phyloP scores from a whole-genome alignment of 805 yeast genomes.

The Torulaspora delbrueckii region DNA sequence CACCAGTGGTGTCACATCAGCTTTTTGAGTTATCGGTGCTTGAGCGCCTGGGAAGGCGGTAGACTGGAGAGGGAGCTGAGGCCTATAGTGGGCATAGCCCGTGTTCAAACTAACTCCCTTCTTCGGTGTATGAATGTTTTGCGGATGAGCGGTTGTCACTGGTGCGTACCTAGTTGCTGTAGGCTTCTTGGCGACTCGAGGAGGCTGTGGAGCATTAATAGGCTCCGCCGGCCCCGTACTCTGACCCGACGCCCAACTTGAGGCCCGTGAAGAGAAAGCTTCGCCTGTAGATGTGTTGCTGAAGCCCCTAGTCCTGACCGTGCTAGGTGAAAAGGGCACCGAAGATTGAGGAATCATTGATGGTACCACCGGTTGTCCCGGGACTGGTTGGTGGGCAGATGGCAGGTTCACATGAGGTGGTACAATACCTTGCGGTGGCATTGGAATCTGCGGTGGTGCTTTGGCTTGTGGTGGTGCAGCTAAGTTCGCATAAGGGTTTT shows the following conservation, averaged over 20 bases:
- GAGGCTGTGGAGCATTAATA: not conserved
- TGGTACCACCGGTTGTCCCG: conserved; percentile 5
- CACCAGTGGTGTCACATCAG: not conserved
- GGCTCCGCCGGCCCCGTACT: not conserved
- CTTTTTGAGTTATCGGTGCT: not conserved
- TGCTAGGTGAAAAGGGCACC: not conserved
- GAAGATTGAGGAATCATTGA: conserved; percentile 4
- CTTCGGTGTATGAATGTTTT: not conserved
- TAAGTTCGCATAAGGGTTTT: conserved; percentile 19
- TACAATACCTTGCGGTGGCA: conserved; percentile 10
- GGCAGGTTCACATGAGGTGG: conserved; percentile 12
- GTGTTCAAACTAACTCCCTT: not conserved
- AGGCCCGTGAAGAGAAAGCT: not conserved
- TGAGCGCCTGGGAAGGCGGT: not conserved
- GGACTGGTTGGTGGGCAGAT: not conserved
- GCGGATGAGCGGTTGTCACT: not conserved
- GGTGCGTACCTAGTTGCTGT: conserved; percentile 12
- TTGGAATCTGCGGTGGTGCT: not conserved
- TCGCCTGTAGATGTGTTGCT: conserved; percentile 24
- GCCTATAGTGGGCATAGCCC: not conserved
- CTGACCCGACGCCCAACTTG: not conserved
- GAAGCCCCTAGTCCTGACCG: conserved; percentile 20
- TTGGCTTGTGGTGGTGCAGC: not conserved
- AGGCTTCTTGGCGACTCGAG: not conserved
- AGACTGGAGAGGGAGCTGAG: not conserved